Evolutionary conservation across 2,329 filamentous ascomycete genomes (phyloP), one percentile per base, ranked within the genome.

Genomic region (Ceratocystis destructans): DNA sequence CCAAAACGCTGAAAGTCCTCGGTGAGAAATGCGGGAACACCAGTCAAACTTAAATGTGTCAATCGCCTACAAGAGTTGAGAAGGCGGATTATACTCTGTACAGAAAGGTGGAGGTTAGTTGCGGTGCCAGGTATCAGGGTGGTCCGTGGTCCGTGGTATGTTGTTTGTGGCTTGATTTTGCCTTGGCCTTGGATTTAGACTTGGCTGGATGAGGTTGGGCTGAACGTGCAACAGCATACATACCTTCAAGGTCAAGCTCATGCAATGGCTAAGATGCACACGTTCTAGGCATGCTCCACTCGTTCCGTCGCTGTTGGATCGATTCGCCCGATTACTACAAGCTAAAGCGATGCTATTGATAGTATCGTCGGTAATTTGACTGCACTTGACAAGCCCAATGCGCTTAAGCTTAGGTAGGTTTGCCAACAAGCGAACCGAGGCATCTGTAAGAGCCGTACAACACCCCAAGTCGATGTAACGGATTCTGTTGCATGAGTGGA

Each of bases 381-480:
- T 85, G 73, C 94, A 99, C 76, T 99, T 99, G 65, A 99, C 94
- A 64, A 99, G 78, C 0, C 94, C 94, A 68, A 99, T 96, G 46
- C 94, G 83, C 78, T 96, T 92, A 64, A 99, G 79, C 75, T 99
- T 99, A 2, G 94, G 94, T 5, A 99, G 81, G 15, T 84, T 84
- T 4, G 94, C 92, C 46, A 99, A 80, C 69, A 90, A 87, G 69
- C 83, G 87, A 17, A 99, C 88, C 25, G 92, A 96, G 10, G 82
- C 81, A 71, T 99, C 94, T 0, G 94, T 97, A 68, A 99, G 79
- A 71, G 90, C 87, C 15, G 83, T 84, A 76, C 94, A 99, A 77
- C 94, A 97, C n/a, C 94, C 94, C 55, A 99, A 79, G 73, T 99
- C 94, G 70, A 99, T 99, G 74, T 99, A 99, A 66, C 94, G 84